Conservation (phyloP, 2,329 filamentous ascomycete species). For the Onygenales sp. region DNA sequence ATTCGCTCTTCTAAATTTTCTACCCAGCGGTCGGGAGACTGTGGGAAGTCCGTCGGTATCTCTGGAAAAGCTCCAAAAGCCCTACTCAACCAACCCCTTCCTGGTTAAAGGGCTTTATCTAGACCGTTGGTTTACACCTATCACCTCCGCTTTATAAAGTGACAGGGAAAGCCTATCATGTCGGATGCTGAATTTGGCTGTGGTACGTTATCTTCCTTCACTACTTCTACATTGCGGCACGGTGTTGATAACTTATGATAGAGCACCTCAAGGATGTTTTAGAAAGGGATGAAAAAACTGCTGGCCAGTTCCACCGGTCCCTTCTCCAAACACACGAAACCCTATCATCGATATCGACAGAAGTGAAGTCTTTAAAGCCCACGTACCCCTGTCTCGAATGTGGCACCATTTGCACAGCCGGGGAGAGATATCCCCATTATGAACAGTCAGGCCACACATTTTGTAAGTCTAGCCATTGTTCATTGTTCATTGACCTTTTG, state of each 20-base stretch:
- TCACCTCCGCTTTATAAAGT: background rate
- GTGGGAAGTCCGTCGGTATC: no score
- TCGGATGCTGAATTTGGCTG: conserved; percentile 5
- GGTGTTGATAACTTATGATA: conserved; percentile 11
- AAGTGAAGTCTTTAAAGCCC: conserved; percentile 25
- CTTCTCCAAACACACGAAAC: conserved; percentile 24
- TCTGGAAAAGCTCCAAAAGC: no score
- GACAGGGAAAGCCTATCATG: background rate
- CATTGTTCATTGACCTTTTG: background rate
- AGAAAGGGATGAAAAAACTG: conserved; percentile 21
- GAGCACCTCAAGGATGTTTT: conserved; percentile 30
- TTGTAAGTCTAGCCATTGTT: conserved; percentile 20
- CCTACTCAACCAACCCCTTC: no score
- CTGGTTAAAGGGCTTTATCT: no score
- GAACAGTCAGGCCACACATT: conserved; percentile 31
- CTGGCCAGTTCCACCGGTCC: conserved; percentile 25
- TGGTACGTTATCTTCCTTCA: conserved; percentile 1
- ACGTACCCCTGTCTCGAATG: conserved; percentile 32
- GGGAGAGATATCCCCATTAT: conserved; percentile 25
- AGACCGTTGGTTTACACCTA: background rate
- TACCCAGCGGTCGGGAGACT: no score
- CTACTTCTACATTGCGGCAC: background rate
- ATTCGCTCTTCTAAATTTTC: no score
- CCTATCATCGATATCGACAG: conserved; percentile 19
- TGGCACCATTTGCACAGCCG: conserved; percentile 21